Evolutionary conservation across 371 early-diverging fungal genomes (phyloP), one percentile per base, ranked within the genome.

Genomic region (Rhizopus microsporus): DNA sequence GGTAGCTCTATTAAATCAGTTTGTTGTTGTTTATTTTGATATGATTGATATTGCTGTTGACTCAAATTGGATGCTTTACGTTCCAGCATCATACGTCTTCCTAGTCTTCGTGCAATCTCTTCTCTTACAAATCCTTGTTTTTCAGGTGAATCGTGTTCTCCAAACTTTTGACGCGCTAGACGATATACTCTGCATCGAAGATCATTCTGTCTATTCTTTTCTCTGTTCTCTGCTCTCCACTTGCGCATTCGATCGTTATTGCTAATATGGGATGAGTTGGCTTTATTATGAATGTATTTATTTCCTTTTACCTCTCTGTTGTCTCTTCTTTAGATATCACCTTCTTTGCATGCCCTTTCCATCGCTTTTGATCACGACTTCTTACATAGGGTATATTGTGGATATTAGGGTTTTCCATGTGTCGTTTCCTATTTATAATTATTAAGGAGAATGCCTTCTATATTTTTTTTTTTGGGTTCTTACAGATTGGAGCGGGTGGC

Each of bases 151-250:
- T 84, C 81, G 9, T 71, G 71, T 9, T 80, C 76, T 12, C 87
- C 88, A 62, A 82, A 88, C 37, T 77, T 80, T 58, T 83, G 82
- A 8, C 84, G 70, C 3, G 88, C 88, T 43, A 83, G 70, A 5
- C 86, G 80, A 66, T 88, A 87, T 3, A 88, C 88, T 44, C 88
- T 84, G 51, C 87, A 88, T 17, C 88, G 71, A 60, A 87, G 67
- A 51, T 88, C 88, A 57, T 88, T 88, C 49, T 83, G 75, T 50
- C 82, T 71, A 56, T 88, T 85, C 49, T 85, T 85, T 48, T 85
- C 85, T 51, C 79, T 69, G 42, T 85, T 85, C 57, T 82, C 80
- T n/a, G 85, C 78, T 35, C 85, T 55, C 85, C 85, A 85, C 52
- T 82, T 69, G n/a, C 85, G 77, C 85, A 85, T 85, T 52, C 85